These are phyloP conservation scores for Penicillium odoratum DNA, from an alignment of 495 filamentous ascomycete species.

Conservation along the genomic window DNA sequence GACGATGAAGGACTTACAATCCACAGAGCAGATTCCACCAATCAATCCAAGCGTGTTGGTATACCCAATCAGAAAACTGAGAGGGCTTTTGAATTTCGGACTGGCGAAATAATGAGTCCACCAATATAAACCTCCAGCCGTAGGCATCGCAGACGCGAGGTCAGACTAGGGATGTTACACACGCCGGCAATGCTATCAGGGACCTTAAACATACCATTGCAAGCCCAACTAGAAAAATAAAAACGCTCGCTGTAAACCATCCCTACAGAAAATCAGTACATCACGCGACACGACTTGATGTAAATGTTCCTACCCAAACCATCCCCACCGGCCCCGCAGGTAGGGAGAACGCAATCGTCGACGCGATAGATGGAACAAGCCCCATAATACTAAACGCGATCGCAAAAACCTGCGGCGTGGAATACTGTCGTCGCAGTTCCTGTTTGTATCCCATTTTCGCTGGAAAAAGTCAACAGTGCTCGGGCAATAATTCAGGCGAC, in stretches of 20 bases:
- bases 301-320: conserved; percentile 54
- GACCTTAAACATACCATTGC: conserved; percentile 51
- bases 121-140: conserved; percentile 65
- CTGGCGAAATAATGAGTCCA: conserved; percentile 71
- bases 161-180: conserved; percentile 47
- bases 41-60: conserved; percentile 69
- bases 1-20: conserved; percentile 38
- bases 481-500: not conserved
- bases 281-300: no score
- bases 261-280: conserved; percentile 26
- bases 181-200: not conserved
- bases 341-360: conserved; percentile 62
- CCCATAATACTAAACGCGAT: conserved; percentile 75
- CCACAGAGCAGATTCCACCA: conserved; percentile 61
- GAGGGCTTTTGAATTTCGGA: conserved; percentile 55
- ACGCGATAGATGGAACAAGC: conserved; percentile 65
- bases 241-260: conserved; percentile 64
- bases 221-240: conserved; percentile 66
- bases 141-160: conserved; percentile 67
- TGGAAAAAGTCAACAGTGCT: conserved; percentile 11
- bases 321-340: conserved; percentile 69
- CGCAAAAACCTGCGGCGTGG: conserved; percentile 64
- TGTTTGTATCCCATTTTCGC: conserved; percentile 65
- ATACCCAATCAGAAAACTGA: conserved; percentile 69
- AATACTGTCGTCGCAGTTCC: conserved; percentile 65